A percentile compares a stretch with the other conserved stretches of the same genome.
Evolutionary conservation across 2,329 filamentous ascomycete species (phyloP).

Genomic region (Penicillium sp.): DNA sequence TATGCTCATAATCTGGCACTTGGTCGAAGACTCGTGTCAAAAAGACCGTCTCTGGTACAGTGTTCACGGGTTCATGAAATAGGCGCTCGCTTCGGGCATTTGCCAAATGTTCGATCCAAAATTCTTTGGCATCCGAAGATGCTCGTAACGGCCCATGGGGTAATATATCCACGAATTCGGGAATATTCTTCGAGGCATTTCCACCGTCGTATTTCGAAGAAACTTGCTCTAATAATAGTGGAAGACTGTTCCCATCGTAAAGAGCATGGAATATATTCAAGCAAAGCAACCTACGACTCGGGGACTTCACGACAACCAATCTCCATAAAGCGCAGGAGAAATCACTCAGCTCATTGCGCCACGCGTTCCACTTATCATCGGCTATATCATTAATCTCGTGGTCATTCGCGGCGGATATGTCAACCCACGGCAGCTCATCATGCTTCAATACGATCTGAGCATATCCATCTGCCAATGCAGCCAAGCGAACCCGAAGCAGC

Average conservation of each 20-base stretch:
- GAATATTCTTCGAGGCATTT: slow-evolving; percentile 32
- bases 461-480: slow-evolving; percentile 69
- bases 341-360: slow-evolving; percentile 53
- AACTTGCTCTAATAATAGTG: slow-evolving; percentile 61
- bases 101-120: slow-evolving; percentile 63
- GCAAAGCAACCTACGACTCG: slow-evolving; percentile 42
- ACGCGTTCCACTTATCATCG: slow-evolving; percentile 40
- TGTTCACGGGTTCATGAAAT: slow-evolving; percentile 21
- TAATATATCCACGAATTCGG: slow-evolving; percentile 64
- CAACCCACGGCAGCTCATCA: slow-evolving; percentile 43
- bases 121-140: slow-evolving; percentile 49
- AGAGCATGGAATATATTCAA: slow-evolving; percentile 79
- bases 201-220: slow-evolving; percentile 47
- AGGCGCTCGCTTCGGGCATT: slow-evolving; percentile 28
- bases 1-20: slow-evolving; percentile 45
- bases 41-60: slow-evolving; percentile 18
- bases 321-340: slow-evolving; percentile 34
- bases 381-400: slow-evolving; percentile 33
- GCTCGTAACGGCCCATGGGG: slow-evolving; percentile 63
- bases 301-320: slow-evolving; percentile 26
- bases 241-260: slow-evolving; percentile 80
- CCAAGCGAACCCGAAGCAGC: slow-evolving; percentile 69
- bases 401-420: slow-evolving; percentile 26
- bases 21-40: slow-evolving; percentile 24
- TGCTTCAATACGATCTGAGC: slow-evolving; percentile 64